Conservation (phyloP, 345 rosid genomes). For the Citrus cavaleriei region DNA sequence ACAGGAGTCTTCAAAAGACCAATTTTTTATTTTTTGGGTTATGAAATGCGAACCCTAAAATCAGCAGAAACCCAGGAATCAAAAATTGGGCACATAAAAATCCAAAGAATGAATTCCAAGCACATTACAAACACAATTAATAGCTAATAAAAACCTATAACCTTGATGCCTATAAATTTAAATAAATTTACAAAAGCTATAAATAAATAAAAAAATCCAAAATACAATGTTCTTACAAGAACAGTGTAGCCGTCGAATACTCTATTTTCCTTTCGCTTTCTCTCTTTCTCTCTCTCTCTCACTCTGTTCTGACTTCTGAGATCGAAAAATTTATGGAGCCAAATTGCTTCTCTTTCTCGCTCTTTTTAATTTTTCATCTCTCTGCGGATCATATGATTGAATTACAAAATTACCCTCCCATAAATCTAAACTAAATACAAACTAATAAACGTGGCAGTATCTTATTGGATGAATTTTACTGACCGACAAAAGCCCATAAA, state of each 20-base stretch:
- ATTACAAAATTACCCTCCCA: constrained; percentile 2
- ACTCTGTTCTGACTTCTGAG: not conserved
- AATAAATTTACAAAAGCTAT: not conserved
- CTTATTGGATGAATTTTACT: not conserved
- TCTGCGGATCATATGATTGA: not conserved
- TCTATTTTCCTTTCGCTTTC: not conserved
- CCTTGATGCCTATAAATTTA: not conserved
- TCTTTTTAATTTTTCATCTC: not conserved
- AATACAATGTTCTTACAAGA: not conserved
- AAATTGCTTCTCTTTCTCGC: not conserved
- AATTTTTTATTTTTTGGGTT: not conserved
- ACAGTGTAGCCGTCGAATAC: not conserved
- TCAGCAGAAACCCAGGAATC: not conserved
- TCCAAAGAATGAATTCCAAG: not conserved
- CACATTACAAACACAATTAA: not conserved
- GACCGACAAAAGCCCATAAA: not conserved
- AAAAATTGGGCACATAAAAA: not conserved
- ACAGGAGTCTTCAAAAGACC: not conserved
- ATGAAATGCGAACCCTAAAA: not conserved
- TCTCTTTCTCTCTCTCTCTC: not conserved
- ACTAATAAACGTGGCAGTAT: not conserved
- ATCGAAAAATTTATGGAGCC: constrained; percentile 12
- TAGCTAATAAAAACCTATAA: not conserved
- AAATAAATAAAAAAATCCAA: not conserved
- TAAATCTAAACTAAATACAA: not conserved